Conservation (phyloP, 1,284 basidiomycete genomes). For the Golubevia pallescens region DNA sequence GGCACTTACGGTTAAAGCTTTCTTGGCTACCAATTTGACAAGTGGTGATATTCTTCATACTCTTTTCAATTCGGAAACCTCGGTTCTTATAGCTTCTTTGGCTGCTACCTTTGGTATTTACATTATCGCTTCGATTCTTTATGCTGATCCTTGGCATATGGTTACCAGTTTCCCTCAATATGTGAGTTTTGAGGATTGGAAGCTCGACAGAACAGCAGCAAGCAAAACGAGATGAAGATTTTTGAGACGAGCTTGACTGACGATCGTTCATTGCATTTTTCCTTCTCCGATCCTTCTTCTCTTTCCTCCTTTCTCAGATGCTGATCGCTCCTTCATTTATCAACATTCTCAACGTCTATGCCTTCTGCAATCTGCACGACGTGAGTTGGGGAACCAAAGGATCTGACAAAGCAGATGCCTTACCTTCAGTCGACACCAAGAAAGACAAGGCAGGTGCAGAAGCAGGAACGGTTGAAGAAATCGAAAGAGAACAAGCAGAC, state of each 20-base stretch:
- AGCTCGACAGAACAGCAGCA: too few relatives aligned
- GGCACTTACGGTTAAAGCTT: slow-evolving; percentile 49
- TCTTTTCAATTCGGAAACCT: slow-evolving; percentile 22
- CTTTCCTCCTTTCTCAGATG: slow-evolving; percentile 23
- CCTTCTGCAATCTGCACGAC: slow-evolving; percentile 74
- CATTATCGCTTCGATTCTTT: slow-evolving; percentile 83
- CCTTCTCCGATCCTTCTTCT: not conserved
- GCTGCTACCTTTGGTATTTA: slow-evolving; percentile 62
- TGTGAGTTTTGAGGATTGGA: slow-evolving; percentile 64
- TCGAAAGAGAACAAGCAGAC: slow-evolving; percentile 73
- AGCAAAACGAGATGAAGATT: too few relatives aligned
- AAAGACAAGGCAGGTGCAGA: slow-evolving; percentile 73
- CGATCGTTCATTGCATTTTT: not conserved
- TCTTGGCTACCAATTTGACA: slow-evolving; percentile 16
- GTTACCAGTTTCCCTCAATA: slow-evolving; percentile 95
- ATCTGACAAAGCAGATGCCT: slow-evolving; percentile 88
- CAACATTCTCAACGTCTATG: slow-evolving; percentile 93
- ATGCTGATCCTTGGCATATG: slow-evolving; percentile 98
- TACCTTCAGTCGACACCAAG: slow-evolving; percentile 83
- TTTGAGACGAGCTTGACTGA: not conserved
- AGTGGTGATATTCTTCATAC: slow-evolving; percentile 28
- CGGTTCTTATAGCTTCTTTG: slow-evolving; percentile 55
- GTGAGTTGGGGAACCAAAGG: slow-evolving; percentile 93
- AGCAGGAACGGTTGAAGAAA: slow-evolving; percentile 73
- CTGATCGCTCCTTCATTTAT: slow-evolving; percentile 87